Percentiles rank a stretch among this genome's conserved stretches.
Conservation (phyloP, 495 filamentous ascomycete species). For the Podospora conica region DNA sequence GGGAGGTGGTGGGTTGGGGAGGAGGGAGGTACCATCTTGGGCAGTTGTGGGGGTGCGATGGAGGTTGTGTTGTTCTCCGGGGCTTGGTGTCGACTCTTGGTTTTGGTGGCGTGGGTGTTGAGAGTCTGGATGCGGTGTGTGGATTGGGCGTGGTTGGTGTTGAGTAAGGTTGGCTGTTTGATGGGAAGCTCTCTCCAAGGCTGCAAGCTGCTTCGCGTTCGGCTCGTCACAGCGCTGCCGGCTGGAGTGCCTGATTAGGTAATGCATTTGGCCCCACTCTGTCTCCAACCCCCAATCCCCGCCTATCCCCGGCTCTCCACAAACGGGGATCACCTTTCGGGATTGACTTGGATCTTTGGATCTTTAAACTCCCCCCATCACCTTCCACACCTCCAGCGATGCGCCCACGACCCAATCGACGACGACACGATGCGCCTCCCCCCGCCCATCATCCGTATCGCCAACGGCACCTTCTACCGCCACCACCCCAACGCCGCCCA, state of each 20-base stretch:
- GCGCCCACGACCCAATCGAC: conserved; percentile 15
- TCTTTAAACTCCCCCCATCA: neutral
- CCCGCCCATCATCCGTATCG: conserved; percentile 62
- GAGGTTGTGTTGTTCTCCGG: neutral
- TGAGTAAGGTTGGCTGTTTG: conserved; percentile 1
- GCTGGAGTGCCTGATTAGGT: conserved; percentile 8
- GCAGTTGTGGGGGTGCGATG: conserved; percentile 10
- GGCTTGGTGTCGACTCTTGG: neutral
- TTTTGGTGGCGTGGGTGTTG: neutral
- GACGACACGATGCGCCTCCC: conserved; percentile 31
- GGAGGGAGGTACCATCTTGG: conserved; percentile 43
- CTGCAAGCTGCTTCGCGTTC: conserved; percentile 44
- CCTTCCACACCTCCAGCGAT: neutral
- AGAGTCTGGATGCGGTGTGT: neutral
- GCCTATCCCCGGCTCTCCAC: neutral
- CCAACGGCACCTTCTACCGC: conserved; percentile 74
- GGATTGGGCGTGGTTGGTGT: conserved; percentile 2
- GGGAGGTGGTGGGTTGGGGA: conserved; percentile 1
- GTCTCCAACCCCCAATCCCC: neutral
- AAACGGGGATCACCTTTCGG: conserved; percentile 1
- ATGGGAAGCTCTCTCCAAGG: conserved; percentile 28
- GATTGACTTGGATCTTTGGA: neutral
- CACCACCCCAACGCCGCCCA: conserved; percentile 50
- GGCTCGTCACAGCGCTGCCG: neutral
- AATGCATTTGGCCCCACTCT: neutral